These are phyloP conservation scores for Apiospora marii DNA, from an alignment of 2,329 filamentous ascomycete genomes.

Conservation along the genomic window DNA sequence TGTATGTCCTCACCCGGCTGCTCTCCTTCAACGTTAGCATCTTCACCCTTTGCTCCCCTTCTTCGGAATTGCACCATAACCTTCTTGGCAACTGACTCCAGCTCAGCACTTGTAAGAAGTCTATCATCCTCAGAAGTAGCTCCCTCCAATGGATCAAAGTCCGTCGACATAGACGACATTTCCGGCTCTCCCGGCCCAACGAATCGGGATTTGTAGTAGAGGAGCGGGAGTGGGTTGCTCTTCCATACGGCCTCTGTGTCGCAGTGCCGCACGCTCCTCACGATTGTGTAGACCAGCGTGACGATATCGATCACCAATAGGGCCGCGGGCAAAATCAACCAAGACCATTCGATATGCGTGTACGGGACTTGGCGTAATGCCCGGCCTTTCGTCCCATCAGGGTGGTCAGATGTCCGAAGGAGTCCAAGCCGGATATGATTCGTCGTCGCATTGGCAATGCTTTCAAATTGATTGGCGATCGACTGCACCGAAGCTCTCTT, in stretches of 20 bases:
- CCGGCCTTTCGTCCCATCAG: not conserved
- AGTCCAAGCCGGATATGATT: constrained; percentile 15
- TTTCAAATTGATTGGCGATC: not conserved
- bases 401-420: not conserved
- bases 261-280: not conserved
- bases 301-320: not conserved
- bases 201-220: constrained; percentile 21
- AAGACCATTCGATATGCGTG: not conserved
- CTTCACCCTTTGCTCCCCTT: not conserved
- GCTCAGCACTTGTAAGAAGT: not conserved
- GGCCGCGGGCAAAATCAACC: not conserved
- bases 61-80: not conserved
- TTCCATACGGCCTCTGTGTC: constrained; percentile 19
- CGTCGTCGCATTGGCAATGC: not conserved
- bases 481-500: not conserved
- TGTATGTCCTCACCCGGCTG: not conserved
- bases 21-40: not conserved
- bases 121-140: not conserved
- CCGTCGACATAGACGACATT: not conserved
- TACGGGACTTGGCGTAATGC: not conserved
- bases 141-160: not conserved
- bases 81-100: not conserved
- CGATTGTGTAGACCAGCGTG: not conserved
- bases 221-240: constrained; percentile 14
- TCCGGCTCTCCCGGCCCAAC: not conserved